Conservation (phyloP, 306 rosid genomes). For the Prunus padus region DNA sequence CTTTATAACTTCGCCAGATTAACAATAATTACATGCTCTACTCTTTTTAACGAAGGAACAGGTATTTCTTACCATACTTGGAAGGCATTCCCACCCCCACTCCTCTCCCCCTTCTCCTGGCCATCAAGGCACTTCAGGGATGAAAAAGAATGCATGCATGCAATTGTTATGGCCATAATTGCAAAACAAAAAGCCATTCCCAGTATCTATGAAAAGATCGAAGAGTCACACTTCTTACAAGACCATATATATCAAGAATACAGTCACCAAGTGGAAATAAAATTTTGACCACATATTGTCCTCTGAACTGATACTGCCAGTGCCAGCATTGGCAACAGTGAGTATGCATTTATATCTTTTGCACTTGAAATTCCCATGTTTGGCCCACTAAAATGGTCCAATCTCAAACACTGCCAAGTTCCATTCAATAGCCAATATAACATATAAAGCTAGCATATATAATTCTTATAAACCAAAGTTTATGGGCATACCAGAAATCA, state of each 20-base stretch:
- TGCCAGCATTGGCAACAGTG: background rate
- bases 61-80: background rate
- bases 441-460: constrained; percentile 17
- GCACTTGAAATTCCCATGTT: background rate
- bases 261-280: background rate
- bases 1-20: background rate
- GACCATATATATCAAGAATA: background rate
- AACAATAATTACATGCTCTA: background rate
- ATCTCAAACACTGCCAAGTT: background rate
- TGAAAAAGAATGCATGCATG: background rate
- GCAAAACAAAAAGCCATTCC: background rate
- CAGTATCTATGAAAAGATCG: background rate
- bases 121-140: background rate
- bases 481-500: constrained; percentile 62
- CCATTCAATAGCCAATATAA: background rate
- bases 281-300: background rate
- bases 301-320: too few relatives aligned
- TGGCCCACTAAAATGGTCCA: too few relatives aligned
- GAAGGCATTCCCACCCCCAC: background rate
- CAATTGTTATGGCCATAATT: background rate
- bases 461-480: constrained; percentile 10
- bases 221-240: background rate
- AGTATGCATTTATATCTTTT: background rate
- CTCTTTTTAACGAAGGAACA: background rate
- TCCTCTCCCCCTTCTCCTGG: background rate